Conservation (phyloP, 2,329 filamentous ascomycete genomes). For the Alternaria dauci region DNA sequence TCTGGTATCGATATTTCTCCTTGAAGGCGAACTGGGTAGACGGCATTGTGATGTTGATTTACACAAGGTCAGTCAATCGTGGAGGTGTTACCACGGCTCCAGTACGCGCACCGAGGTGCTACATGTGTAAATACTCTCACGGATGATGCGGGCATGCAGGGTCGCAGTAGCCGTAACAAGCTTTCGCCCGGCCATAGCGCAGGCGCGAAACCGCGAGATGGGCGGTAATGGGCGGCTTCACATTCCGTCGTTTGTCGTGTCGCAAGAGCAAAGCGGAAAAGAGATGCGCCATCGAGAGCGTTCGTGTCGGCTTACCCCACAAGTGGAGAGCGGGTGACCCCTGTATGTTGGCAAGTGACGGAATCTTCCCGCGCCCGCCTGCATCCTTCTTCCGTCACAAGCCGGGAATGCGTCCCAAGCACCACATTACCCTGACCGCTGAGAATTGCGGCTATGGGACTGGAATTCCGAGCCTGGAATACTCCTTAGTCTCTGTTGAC, state of each 20-base stretch:
- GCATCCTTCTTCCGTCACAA: constrained; percentile 35
- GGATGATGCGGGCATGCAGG: constrained; percentile 34
- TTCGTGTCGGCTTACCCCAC: constrained; percentile 33
- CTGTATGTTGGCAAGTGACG: constrained; percentile 29
- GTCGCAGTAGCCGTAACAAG: constrained; percentile 30
- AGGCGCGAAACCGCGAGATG: constrained; percentile 29
- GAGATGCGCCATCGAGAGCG: constrained; percentile 11
- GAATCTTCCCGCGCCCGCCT: constrained; percentile 38
- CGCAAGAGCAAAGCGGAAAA: constrained; percentile 29
- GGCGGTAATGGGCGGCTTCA: constrained; percentile 44
- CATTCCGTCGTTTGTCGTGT: constrained; percentile 29
- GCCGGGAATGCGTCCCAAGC: constrained; percentile 25
- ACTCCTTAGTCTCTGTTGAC: background rate
- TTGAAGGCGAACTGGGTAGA: constrained; percentile 68
- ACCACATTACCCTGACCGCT: background rate
- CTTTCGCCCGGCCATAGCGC: constrained; percentile 26
- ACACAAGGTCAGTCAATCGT: constrained; percentile 29
- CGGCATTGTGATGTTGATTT: constrained; percentile 63
- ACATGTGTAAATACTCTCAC: constrained; percentile 18
- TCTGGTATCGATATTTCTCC: constrained; percentile 79
- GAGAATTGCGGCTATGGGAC: constrained; percentile 20
- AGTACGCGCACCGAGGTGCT: constrained; percentile 1
- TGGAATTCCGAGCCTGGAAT: constrained; percentile 16
- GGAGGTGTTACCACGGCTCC: constrained; percentile 40
- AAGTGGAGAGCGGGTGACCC: constrained; percentile 11